Conservation (phyloP, 176 grass and related monocot genomes). For the Guadua angustifolia region DNA sequence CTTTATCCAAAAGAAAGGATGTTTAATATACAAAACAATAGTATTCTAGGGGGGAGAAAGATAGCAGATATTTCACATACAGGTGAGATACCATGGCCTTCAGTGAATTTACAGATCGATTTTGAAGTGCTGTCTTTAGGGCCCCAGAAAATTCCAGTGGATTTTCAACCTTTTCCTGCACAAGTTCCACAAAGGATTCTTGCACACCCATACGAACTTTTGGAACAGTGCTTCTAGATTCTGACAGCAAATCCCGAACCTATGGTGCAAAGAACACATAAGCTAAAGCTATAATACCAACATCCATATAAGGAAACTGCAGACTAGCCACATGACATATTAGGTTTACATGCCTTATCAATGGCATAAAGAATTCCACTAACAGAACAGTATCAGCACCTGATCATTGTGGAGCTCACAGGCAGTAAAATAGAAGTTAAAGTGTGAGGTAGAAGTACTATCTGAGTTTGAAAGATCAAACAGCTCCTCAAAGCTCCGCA, state of each 20-base stretch:
- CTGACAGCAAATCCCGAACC: slow-evolving; percentile 83
- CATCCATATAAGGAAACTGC: slow-evolving; percentile 5
- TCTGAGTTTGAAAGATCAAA: slow-evolving; percentile 99
- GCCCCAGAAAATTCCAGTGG: slow-evolving; percentile 77
- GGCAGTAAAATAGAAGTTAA: slow-evolving; percentile 90
- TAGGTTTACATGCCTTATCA: slow-evolving; percentile 7
- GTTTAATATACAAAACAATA: slow-evolving; percentile 10
- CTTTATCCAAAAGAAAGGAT: slow-evolving; percentile 22
- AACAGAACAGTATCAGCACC: slow-evolving; percentile 51
- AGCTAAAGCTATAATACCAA: slow-evolving; percentile 12
- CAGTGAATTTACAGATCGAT: slow-evolving; percentile 61
- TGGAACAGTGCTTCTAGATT: slow-evolving; percentile 61
- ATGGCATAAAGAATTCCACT: slow-evolving; percentile 32
- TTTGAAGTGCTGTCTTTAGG: slow-evolving; percentile 81
- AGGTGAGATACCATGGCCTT: slow-evolving; percentile 82
- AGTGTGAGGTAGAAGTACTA: slow-evolving; percentile 81
- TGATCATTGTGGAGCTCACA: slow-evolving; percentile 98
- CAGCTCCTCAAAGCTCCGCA: slow-evolving; percentile 87
- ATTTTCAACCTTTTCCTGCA: slow-evolving; percentile 91
- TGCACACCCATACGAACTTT: slow-evolving; percentile 74
- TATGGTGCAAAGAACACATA: slow-evolving; percentile 46
- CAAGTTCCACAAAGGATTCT: slow-evolving; percentile 87
- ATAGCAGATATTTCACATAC: slow-evolving; percentile 64
- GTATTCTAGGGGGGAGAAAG: not conserved
- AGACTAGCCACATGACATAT: not conserved